Base-by-base conservation (phyloP, 2,329 filamentous ascomycete genomes). In the Sclerotinia minor region DNA sequence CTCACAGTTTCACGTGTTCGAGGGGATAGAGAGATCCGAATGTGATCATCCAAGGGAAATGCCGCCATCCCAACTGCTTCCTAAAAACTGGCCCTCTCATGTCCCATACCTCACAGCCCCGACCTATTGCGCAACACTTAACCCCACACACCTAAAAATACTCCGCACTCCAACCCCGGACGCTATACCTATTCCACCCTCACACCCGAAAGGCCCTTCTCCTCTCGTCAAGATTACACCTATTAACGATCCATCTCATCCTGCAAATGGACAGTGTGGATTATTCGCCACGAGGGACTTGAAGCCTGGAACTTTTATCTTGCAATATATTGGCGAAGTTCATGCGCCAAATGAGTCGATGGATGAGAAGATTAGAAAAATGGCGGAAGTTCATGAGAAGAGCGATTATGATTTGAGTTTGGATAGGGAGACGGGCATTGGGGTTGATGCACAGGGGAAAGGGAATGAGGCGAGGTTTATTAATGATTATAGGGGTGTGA, bases 401-500 rank as follows among this genome's bases (percentile, higher is more conserved):
- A 85, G 83, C 8, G 85, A 90, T 77, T 90, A 90, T 74, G 88
- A 90, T 75, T 79, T 90, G 35, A 88, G 85, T 81, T 79, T 90
- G 26, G 85, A 87, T 76, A 80, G 82, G 26, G 85, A 83, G 26
- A 80, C 77, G 0, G 83, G 82, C 21, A 78, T 88, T 1, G 87
- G 87, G 3, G 83, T 90, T 5, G 88, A 90, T 73, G 88, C 87
- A 4, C 82, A 80, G 21, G 75, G 75, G 49, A 78, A 77, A 65
- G 87, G 87, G 15, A 90, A 89, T 73, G 88, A 90, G 78, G 87
- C 84, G 1, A 80, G 88, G 13, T 90, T 88, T 72, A 82, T 89
- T 57, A 90, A 90, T 74, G 88, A 90, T 77, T 90, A 87, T 72
- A 80, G 88, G 8, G 87, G 87, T 4, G 81, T 89, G 2, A 79